Evolutionary conservation across 1,139 yeast genomes (phyloP), one percentile per base, ranked within the genome.

Genomic region (Kluyveromyces sp.): DNA sequence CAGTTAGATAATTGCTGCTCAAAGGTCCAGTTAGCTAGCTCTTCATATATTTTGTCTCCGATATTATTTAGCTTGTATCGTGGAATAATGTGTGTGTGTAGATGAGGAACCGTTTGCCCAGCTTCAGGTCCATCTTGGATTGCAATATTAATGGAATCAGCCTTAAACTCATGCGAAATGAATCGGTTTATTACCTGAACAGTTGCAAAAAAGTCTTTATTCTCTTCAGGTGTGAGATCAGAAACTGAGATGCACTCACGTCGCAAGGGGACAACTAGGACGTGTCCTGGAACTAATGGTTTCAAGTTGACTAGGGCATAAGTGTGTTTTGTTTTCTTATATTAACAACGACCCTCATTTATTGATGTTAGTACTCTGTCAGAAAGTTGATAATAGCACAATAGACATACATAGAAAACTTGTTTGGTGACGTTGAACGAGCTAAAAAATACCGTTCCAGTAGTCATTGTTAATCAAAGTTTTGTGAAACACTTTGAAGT

Each of bases 121-220:
- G 97, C 92, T 46, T 87, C 88, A 0, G 92, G 87, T 0, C 98
- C 98, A 63, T 92, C 98, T 62, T 92, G 98, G 48, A 92, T 87
- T 15, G 97, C 89, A 31, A 92, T 75, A 60, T 92, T 92, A 50
- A 88, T 64, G 1, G 95, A 71, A 55, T 89, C 95, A 0, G 96
- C 95, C 40, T 79, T 73, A 63, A 83, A 89, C 15, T 73, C 68
- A 49, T 72, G 61, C 53, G 74, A 79, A 30, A 92, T 80, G 53
- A 86, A 83, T 48, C 68, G 66, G 51, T 88, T 81, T 1, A 92
- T 73, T 45, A 75, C 60, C 54, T 87, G 96, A n/a, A 92, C 70
- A 0, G 95, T 78, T 37, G 67, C 66, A 75, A 88, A 88, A 61
- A 83, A 86, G 62, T 92, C 98, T 3, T 70, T 64, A 4, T 83